These are phyloP conservation scores for Penicillium atrosanguineum DNA, from an alignment of 495 filamentous ascomycete genomes.

Conservation along the genomic window DNA sequence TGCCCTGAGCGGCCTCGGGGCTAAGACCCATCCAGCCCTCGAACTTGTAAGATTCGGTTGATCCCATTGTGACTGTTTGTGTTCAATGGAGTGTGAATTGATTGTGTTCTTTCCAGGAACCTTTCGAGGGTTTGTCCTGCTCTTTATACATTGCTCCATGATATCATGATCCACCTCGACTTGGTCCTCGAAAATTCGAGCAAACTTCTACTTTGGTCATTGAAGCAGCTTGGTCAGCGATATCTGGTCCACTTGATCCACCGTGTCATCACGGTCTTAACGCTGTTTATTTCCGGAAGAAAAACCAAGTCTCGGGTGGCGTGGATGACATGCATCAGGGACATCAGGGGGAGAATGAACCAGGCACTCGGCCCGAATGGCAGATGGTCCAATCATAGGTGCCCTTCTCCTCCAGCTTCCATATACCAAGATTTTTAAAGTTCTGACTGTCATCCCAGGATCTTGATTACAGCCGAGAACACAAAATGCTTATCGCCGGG, in stretches of 20 bases:
- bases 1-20: slow-evolving; percentile 56
- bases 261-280: slow-evolving; percentile 20
- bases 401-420: not conserved
- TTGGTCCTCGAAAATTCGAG: slow-evolving; percentile 4
- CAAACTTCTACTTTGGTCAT: not conserved
- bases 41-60: slow-evolving; percentile 59
- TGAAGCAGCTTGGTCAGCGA: not conserved
- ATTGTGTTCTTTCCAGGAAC: too few species aligned
- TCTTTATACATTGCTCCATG: slow-evolving; percentile 6
- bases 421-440: not conserved
- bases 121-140: slow-evolving; percentile 59
- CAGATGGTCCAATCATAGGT: not conserved
- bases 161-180: not conserved
- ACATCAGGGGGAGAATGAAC: not conserved
- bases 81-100: slow-evolving; percentile 25
- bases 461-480: not conserved
- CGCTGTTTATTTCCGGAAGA: slow-evolving; percentile 10
- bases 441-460: not conserved
- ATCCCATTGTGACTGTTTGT: slow-evolving; percentile 34
- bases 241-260: slow-evolving; percentile 13
- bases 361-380: not conserved
- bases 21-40: slow-evolving; percentile 80
- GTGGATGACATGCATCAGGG: not conserved
- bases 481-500: not conserved
- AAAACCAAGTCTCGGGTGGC: not conserved